Evolutionary conservation across 257 asterid species (phyloP).

Genomic region (Plantago ovata): DNA sequence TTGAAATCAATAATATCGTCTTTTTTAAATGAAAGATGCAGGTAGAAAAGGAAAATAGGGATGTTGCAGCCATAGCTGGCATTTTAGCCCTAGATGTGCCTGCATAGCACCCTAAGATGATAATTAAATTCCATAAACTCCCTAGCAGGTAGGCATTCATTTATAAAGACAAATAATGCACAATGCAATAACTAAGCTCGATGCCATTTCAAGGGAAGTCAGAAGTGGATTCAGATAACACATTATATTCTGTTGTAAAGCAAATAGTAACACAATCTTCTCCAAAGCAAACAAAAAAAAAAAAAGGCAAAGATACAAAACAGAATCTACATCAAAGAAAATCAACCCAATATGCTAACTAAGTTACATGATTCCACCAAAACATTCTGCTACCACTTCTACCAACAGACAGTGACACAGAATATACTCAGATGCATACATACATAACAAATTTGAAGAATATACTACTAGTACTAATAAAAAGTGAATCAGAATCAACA

Average conservation of each 20-base stretch:
- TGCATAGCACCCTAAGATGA: not conserved
- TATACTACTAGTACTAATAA: not conserved
- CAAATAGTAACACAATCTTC: conserved; percentile 11
- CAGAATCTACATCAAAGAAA: not conserved
- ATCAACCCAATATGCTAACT: not conserved
- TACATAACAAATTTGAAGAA: not conserved
- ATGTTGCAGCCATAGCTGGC: not conserved
- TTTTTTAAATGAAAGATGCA: not conserved
- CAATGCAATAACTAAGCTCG: not conserved
- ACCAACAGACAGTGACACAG: not conserved
- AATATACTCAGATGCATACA: conserved; percentile 3
- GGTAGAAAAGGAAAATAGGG: conserved; percentile 4
- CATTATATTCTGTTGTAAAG: conserved; percentile 16
- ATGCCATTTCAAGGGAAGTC: conserved; percentile 2
- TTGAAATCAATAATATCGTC: too few species aligned
- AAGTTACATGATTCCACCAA: not conserved
- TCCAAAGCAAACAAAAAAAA: conserved; percentile 7
- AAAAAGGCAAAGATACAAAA: conserved; percentile 1
- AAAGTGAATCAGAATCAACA: not conserved
- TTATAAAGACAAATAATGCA: not conserved
- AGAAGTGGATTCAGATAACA: not conserved
- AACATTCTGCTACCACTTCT: conserved; percentile 9
- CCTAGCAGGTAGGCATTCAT: not conserved
- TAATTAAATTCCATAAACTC: not conserved
- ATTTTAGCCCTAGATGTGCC: not conserved